phyloP scores from a whole-genome alignment of 2,329 filamentous ascomycete species.

The Ceratocystis papillata region DNA sequence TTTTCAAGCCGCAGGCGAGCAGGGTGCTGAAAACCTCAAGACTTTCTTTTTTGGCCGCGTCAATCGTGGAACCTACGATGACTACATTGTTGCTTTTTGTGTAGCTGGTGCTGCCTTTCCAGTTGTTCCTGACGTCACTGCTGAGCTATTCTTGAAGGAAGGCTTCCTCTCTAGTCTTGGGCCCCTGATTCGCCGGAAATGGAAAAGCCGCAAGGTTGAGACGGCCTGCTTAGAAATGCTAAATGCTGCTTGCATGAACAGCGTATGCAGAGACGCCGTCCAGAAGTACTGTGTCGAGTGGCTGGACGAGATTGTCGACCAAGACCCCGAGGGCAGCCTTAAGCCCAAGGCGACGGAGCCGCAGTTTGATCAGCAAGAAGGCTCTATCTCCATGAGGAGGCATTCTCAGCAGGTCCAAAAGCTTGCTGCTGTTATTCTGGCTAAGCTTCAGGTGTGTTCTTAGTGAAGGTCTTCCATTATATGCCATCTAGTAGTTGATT shows the following conservation, averaged over 20 bases:
- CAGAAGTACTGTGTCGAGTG: constrained; percentile 75
- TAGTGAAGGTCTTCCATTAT: constrained; percentile 21
- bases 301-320: constrained; percentile 73
- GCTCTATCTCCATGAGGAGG: constrained; percentile 48
- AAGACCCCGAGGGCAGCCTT: constrained; percentile 48
- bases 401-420: constrained; percentile 53
- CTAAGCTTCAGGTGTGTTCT: constrained; percentile 52
- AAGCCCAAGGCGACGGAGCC: constrained; percentile 36
- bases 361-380: constrained; percentile 48
- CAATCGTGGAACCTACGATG: constrained; percentile 66
- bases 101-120: constrained; percentile 85
- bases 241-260: constrained; percentile 81
- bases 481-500: constrained; percentile 31
- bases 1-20: constrained; percentile 62
- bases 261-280: constrained; percentile 70
- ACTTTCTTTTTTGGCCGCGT: constrained; percentile 65
- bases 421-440: constrained; percentile 62
- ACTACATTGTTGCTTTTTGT: constrained; percentile 84
- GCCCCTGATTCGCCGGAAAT: constrained; percentile 64
- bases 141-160: constrained; percentile 74
- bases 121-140: constrained; percentile 62
- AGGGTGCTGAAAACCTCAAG: constrained; percentile 58
- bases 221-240: constrained; percentile 79
- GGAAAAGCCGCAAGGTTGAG: constrained; percentile 78
- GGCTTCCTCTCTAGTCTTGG: constrained; percentile 72